Evolutionary conservation across 768 basidiomycete genomes (phyloP).

Genomic region (Kwoniella pini): DNA sequence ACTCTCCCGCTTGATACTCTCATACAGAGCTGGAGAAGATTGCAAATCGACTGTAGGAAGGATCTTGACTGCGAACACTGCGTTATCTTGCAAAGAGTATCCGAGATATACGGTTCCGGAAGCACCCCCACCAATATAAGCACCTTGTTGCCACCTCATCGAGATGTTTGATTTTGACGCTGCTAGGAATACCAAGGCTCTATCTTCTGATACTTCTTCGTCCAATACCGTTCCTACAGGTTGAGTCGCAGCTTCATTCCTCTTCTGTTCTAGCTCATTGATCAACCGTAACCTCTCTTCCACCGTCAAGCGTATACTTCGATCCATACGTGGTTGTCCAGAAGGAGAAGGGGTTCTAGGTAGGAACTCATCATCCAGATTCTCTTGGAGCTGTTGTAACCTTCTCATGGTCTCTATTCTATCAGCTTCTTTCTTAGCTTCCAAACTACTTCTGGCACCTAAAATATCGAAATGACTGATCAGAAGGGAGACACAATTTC

Average conservation of each 20-base stretch:
- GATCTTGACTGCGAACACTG: conserved; percentile 98
- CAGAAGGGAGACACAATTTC: conserved; percentile 92
- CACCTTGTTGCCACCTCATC: conserved; percentile 96
- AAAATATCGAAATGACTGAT: conserved; percentile 98
- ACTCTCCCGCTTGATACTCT: conserved; percentile 92
- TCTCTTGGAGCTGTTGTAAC: conserved; percentile 61
- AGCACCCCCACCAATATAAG: conserved; percentile 97
- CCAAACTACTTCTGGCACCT: conserved; percentile 82
- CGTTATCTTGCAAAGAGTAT: conserved; percentile 91
- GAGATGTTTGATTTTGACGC: conserved; percentile 94
- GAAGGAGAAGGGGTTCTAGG: conserved; percentile 42
- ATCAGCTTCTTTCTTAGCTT: conserved; percentile 89
- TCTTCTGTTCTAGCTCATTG: conserved; percentile 64
- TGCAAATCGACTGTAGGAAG: conserved; percentile 94
- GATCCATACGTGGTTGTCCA: conserved; percentile 47
- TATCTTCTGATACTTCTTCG: conserved; percentile 88
- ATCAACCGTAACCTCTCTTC: conserved; percentile 65
- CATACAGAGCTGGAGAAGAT: conserved; percentile 80
- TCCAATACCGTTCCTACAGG: conserved; percentile 89
- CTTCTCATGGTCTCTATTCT: conserved; percentile 61
- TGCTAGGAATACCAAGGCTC: conserved; percentile 89
- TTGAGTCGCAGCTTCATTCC: conserved; percentile 71
- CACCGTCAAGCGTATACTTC: conserved; percentile 73
- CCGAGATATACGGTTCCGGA: conserved; percentile 99
- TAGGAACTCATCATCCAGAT: conserved; percentile 51